Conservation (phyloP, 176 grass and related monocot species). For the Dendrocalamus sinicus region DNA sequence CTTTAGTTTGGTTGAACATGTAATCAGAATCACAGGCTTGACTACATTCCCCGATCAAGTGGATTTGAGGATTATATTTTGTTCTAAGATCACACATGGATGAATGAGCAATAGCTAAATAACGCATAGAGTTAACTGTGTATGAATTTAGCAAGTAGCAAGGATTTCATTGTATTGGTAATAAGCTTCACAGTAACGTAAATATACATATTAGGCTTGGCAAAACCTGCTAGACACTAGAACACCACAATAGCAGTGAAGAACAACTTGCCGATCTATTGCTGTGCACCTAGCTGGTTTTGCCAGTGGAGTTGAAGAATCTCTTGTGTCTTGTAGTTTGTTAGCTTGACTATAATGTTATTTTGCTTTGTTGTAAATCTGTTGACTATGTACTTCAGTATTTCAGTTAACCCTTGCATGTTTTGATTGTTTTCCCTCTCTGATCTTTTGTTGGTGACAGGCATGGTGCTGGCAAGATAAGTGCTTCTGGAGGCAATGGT, state of each 20-base stretch:
- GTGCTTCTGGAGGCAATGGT: slow-evolving; percentile 91
- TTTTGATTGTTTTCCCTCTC: slow-evolving; percentile 27
- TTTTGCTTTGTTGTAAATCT: slow-evolving; percentile 34
- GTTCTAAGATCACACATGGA: not conserved
- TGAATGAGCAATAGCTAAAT: slow-evolving; percentile 25
- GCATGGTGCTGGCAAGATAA: slow-evolving; percentile 93
- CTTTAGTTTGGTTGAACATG: slow-evolving; percentile 10
- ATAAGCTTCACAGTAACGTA: not conserved
- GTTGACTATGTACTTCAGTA: slow-evolving; percentile 4
- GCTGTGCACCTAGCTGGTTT: not conserved
- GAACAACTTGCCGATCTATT: not conserved
- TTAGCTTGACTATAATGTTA: slow-evolving; percentile 12
- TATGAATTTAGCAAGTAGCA: not conserved
- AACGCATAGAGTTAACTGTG: slow-evolving; percentile 2
- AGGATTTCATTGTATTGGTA: not conserved
- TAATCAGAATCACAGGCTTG: slow-evolving; percentile 25
- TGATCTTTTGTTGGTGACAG: slow-evolving; percentile 59
- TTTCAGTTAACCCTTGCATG: slow-evolving; percentile 18
- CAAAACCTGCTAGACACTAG: not conserved
- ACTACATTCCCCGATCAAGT: not conserved
- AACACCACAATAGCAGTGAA: not conserved
- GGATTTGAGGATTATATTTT: slow-evolving; percentile 37
- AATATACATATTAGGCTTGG: not conserved
- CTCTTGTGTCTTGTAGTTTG: not conserved
- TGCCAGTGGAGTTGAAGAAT: slow-evolving; percentile 19